Evolutionary conservation across 768 basidiomycete genomes (phyloP).

Genomic region (Pleurotus salmoneostramineus): DNA sequence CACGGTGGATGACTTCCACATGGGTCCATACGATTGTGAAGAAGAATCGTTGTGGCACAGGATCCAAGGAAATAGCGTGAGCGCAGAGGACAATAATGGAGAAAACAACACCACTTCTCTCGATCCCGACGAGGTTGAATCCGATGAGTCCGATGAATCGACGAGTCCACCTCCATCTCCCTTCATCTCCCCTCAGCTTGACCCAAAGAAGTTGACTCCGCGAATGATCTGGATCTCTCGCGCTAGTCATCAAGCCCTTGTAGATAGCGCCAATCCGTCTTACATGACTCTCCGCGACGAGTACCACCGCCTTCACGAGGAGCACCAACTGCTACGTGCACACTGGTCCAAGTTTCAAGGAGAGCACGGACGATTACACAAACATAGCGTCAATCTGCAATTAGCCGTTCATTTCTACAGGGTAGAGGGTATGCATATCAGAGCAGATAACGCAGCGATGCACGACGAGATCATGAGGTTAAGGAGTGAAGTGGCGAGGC

Average conservation of each 20-base stretch:
- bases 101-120: neutral
- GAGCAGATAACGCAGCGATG: neutral
- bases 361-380: neutral
- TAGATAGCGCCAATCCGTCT: neutral
- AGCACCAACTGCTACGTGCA: neutral
- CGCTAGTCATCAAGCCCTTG: neutral
- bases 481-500: neutral
- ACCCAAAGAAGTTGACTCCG: neutral
- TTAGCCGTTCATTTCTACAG: neutral
- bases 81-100: neutral
- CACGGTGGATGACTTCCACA: neutral
- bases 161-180: neutral
- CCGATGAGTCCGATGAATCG: neutral
- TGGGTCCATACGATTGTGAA: neutral
- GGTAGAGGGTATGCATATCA: neutral
- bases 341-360: neutral
- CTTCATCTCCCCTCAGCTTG: neutral
- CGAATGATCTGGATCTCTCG: neutral
- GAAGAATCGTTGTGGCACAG: no score
- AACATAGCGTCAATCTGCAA: neutral
- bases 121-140: neutral
- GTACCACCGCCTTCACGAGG: constrained; percentile 3
- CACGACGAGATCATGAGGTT: neutral
- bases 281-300: neutral
- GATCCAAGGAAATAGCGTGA: no score